A percentile compares a stretch with the other conserved stretches of the same genome.
These are phyloP conservation scores for Chaetomiaceae sp. DNA, from an alignment of 2,329 filamentous ascomycete species.

Conservation along the genomic window DNA sequence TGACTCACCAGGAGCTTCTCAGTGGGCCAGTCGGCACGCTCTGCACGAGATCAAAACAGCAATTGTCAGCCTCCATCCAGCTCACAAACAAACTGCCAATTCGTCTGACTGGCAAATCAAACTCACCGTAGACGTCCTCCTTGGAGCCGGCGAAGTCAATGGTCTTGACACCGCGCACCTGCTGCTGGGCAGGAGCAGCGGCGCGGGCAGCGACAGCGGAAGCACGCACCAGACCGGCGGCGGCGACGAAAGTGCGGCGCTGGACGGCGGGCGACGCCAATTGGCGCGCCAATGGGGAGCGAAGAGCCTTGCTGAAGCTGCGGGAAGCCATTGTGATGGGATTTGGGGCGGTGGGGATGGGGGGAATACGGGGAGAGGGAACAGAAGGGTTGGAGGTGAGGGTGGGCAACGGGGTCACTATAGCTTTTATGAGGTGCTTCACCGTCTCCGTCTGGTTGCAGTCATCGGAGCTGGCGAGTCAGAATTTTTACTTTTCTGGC, in stretches of 20 bases:
- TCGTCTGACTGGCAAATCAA: neutral
- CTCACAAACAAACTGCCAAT: neutral
- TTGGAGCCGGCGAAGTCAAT: slow-evolving; percentile 96
- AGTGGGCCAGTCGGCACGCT: slow-evolving; percentile 96
- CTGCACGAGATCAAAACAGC: slow-evolving; percentile 40
- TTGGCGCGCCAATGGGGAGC: slow-evolving; percentile 59
- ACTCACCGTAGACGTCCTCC: slow-evolving; percentile 85
- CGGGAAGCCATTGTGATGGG: slow-evolving; percentile 68
- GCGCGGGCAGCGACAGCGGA: slow-evolving; percentile 49
- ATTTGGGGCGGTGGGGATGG: slow-evolving; percentile 30
- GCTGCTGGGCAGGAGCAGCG: slow-evolving; percentile 44
- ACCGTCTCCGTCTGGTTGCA: slow-evolving; percentile 10
- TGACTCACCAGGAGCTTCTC: slow-evolving; percentile 90
- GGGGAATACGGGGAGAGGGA: slow-evolving; percentile 10
- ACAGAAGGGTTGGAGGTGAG: slow-evolving; percentile 4
- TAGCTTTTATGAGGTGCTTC: slow-evolving; percentile 13
- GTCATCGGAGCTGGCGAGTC: slow-evolving; percentile 21
- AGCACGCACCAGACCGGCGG: slow-evolving; percentile 51
- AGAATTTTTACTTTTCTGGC: slow-evolving; percentile 18
- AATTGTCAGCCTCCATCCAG: neutral
- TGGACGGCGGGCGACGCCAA: slow-evolving; percentile 55
- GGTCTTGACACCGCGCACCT: slow-evolving; percentile 89
- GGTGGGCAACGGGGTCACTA: slow-evolving; percentile 2
- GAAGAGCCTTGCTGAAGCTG: slow-evolving; percentile 64
- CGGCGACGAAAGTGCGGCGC: slow-evolving; percentile 59